phyloP scores from a whole-genome alignment of 1,284 basidiomycete species.

The Ceratobasidium sp. region DNA sequence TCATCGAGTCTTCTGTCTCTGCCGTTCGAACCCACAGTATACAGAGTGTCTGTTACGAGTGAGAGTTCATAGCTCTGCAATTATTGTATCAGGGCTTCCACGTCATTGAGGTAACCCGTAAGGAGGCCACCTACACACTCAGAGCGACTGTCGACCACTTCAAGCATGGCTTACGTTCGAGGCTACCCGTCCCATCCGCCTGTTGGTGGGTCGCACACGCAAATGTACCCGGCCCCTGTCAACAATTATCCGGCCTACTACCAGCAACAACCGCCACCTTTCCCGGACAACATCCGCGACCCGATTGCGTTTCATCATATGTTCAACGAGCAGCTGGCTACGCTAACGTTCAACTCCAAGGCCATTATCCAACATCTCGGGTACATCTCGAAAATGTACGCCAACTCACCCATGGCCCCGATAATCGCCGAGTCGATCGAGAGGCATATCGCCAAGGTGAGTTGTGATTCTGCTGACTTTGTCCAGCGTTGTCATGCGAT shows the following conservation, averaged over 20 bases:
- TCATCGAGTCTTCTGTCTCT: conserved; percentile 38
- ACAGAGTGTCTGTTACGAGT: conserved; percentile 41
- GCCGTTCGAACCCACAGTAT: conserved; percentile 25
- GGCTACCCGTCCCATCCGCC: conserved; percentile 18
- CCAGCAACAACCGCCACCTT: conserved; percentile 36
- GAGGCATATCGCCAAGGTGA: conserved; percentile 85
- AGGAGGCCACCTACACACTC: conserved; percentile 7
- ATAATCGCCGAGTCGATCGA: conserved; percentile 89
- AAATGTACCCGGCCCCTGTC: conserved; percentile 26
- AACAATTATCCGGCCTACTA: conserved; percentile 33
- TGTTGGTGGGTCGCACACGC: conserved; percentile 17
- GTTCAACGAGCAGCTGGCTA: conserved; percentile 67
- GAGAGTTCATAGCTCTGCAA: conserved; percentile 38
- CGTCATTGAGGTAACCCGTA: conserved; percentile 41
- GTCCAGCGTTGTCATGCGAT: conserved; percentile 11
- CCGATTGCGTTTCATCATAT: conserved; percentile 74
- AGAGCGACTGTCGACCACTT: conserved; percentile 1
- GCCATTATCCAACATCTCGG: conserved; percentile 96
- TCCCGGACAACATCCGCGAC: conserved; percentile 53
- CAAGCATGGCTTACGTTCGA: conserved; percentile 36
- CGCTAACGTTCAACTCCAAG: conserved; percentile 93
- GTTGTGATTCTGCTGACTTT: conserved; percentile 53
- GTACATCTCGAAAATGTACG: conserved; percentile 74
- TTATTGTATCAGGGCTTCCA: conserved; percentile 33
- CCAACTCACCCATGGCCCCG: conserved; percentile 80